Percentiles rank a stretch among this genome's conserved stretches.
phyloP scores from a whole-genome alignment of 495 filamentous ascomycete species.

The Astrothelium subdiscretum region DNA sequence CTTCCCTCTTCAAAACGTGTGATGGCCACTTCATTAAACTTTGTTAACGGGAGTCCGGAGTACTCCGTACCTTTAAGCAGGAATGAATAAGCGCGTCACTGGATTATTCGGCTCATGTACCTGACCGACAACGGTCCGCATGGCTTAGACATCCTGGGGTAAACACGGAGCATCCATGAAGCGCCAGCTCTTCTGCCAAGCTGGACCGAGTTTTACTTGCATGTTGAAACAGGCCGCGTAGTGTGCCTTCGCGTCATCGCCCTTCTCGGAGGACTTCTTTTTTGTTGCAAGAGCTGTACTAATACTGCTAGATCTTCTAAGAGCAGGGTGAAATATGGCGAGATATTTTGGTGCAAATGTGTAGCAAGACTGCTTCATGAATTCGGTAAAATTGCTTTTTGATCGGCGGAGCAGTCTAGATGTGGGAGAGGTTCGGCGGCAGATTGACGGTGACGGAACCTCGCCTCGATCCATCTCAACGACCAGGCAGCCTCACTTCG shows the following conservation, averaged over 20 bases:
- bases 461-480: not conserved
- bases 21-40: not conserved
- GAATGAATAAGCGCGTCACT: no score
- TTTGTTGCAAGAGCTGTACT: not conserved
- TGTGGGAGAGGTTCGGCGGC: not conserved
- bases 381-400: not conserved
- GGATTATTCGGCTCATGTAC: no score
- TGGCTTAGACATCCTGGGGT: not conserved
- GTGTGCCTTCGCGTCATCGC: not conserved
- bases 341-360: not conserved
- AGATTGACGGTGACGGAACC: not conserved
- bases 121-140: no score
- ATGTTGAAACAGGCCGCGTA: not conserved
- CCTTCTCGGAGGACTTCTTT: not conserved
- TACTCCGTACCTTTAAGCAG: no score
- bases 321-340: not conserved
- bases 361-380: not conserved
- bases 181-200: not conserved
- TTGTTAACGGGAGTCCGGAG: not conserved
- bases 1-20: not conserved
- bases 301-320: not conserved
- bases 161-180: constrained; percentile 1
- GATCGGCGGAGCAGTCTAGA: not conserved
- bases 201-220: not conserved
- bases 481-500: not conserved